Percentiles rank a stretch among this genome's conserved stretches.
Conservation (phyloP, 2,329 filamentous ascomycete species). For the Mariannaea elegans region DNA sequence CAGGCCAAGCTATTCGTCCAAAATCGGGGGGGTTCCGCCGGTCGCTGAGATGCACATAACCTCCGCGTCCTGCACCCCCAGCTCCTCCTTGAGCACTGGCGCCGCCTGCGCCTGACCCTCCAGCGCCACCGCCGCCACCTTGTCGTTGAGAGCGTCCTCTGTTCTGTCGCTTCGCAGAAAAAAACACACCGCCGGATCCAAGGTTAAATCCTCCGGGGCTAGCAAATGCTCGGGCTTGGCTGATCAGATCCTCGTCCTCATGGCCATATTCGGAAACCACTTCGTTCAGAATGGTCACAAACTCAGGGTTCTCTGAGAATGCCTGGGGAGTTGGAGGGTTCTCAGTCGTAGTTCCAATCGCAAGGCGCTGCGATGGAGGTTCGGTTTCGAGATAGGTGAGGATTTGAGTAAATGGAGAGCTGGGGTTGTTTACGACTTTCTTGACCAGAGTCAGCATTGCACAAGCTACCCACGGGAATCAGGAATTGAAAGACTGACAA, state of each 20-base stretch:
- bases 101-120: constrained; percentile 60
- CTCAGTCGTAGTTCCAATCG: constrained; percentile 66
- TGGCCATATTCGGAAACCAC: constrained; percentile 65
- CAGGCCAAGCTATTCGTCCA: constrained; percentile 74
- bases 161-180: constrained; percentile 52
- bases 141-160: constrained; percentile 45
- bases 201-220: constrained; percentile 64
- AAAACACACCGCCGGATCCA: constrained; percentile 61
- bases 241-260: constrained; percentile 62
- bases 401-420: constrained; percentile 57
- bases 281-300: constrained; percentile 66
- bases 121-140: constrained; percentile 51
- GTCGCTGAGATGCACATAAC: constrained; percentile 73
- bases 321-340: constrained; percentile 69
- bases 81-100: constrained; percentile 69
- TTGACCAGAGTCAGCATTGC: constrained; percentile 42
- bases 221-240: constrained; percentile 68
- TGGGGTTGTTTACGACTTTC: constrained; percentile 66
- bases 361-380: constrained; percentile 62
- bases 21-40: constrained; percentile 70
- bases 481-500: constrained; percentile 53
- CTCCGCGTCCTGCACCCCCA: constrained; percentile 67
- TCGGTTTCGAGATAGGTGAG: constrained; percentile 67
- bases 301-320: constrained; percentile 67
- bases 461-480: neutral